These are phyloP conservation scores for Saposhnikovia divaricata DNA, from an alignment of 129 eudicot species.

Conservation along the genomic window DNA sequence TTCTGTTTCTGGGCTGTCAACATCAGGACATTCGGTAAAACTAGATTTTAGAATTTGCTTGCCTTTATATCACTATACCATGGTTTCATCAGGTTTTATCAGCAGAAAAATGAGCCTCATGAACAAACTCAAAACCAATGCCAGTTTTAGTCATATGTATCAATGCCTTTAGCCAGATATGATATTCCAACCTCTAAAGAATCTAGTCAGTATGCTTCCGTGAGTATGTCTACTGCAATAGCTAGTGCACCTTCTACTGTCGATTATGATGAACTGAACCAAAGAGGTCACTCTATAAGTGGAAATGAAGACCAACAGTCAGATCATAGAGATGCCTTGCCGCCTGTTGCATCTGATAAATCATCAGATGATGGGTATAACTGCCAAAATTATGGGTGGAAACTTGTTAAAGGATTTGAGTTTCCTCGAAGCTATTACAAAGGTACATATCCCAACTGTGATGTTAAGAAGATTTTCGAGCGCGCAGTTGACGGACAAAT, in stretches of 20 bases:
- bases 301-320: slow-evolving; percentile 32
- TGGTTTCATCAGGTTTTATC: slow-evolving; percentile 46
- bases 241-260: slow-evolving; percentile 21
- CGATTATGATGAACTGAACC: slow-evolving; percentile 36
- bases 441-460: slow-evolving; percentile 93
- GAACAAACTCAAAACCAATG: slow-evolving; percentile 43
- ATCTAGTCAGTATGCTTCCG: slow-evolving; percentile 20
- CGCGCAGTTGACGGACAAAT: slow-evolving; percentile 80
- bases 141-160: slow-evolving; percentile 36
- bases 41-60: background rate
- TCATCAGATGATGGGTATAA: slow-evolving; percentile 91
- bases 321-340: slow-evolving; percentile 40
- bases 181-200: slow-evolving; percentile 45
- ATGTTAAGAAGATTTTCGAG: slow-evolving; percentile 92
- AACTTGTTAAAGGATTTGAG: slow-evolving; percentile 94
- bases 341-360: slow-evolving; percentile 65
- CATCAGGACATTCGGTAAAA: slow-evolving; percentile 41
- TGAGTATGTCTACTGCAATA: slow-evolving; percentile 13
- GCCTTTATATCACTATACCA: background rate
- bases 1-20: slow-evolving; percentile 38
- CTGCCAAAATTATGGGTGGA: slow-evolving; percentile 97
- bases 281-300: slow-evolving; percentile 27
- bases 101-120: slow-evolving; percentile 35
- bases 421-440: slow-evolving; percentile 98
- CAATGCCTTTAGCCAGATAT: slow-evolving; percentile 36